Base-by-base conservation (phyloP, 495 filamentous ascomycete genomes). In the Lichenothelia convexa region DNA sequence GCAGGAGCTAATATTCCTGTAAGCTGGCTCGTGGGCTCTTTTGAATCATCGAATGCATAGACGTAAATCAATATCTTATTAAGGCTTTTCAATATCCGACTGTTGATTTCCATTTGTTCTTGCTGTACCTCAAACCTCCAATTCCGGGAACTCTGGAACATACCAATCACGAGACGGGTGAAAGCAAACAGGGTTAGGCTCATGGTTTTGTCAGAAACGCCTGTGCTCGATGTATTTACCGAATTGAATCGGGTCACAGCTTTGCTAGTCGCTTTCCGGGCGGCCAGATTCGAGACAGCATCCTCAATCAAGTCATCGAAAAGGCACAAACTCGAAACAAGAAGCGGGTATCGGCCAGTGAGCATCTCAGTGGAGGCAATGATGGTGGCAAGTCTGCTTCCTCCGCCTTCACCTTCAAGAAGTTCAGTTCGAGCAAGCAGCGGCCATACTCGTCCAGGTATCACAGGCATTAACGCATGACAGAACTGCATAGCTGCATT, bases 381-480 rank as follows among this genome's bases (percentile, higher is more conserved):
- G 43, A 94, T 71, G 21, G 68, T 68, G 18, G 73, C 64, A 40
- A 95, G 65, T 32, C 74, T 66, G 9, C 84, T 78, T 9, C 77
- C 77, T 43, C 72, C 71, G 2, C 78, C 70, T 48, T 79, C 70
- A 19, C 68, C 64, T 23, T 75, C 78, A 32, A 94, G 64, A 18
- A 97, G 64, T 29, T 65, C 65, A 51, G 79, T 91, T 34, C 81
- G 66, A 4, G 77, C 68, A 48, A 97, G 70, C 48, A 86, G 82
- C 3, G 84, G 79, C 87, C 87, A 97, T 2, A 93, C 73, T 39
- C 86, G 62, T 30, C 72, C 74, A 3, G 87, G 86, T 18, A 76
- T 60, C n/a, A 91, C 57, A 4, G 64, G 59, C 3, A 83, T 50
- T 7, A 89, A 56, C 15, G 71, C 71, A 40, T 75, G 64, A 11